These are phyloP conservation scores for Euclidium syriacum DNA, from an alignment of 345 rosid genomes.

Conservation along the genomic window DNA sequence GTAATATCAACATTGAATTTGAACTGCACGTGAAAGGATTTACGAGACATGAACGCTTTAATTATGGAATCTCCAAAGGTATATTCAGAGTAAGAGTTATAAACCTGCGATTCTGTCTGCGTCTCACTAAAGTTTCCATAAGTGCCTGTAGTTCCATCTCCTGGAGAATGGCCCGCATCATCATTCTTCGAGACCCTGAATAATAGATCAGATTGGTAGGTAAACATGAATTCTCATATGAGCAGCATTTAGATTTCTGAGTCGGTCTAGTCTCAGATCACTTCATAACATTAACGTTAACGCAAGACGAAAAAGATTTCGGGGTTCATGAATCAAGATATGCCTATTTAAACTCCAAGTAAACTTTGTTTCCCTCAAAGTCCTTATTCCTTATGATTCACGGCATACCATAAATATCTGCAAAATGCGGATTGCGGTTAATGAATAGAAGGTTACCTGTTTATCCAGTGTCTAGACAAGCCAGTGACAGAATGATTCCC, in stretches of 20 bases:
- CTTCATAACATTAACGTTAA: background rate
- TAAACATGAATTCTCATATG: background rate
- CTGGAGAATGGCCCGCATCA: slow-evolving; percentile 32
- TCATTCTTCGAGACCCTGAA: slow-evolving; percentile 35
- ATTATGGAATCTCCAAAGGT: background rate
- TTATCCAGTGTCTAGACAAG: slow-evolving; percentile 62
- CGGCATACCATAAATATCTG: background rate
- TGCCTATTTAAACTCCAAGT: background rate
- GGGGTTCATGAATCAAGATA: slow-evolving; percentile 3
- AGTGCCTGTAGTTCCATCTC: slow-evolving; percentile 33
- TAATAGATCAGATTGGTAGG: slow-evolving; percentile 12
- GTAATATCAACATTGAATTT: too few relatives aligned
- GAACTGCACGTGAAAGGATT: too few relatives aligned
- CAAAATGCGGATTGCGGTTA: slow-evolving; percentile 9
- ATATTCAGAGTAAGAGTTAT: slow-evolving; percentile 15
- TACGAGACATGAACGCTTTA: background rate
- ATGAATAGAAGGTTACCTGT: slow-evolving; percentile 44
- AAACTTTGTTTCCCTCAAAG: background rate
- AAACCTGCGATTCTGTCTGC: slow-evolving; percentile 97
- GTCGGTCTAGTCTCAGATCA: slow-evolving; percentile 3
- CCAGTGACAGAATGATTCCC: slow-evolving; percentile 55
- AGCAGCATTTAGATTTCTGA: background rate
- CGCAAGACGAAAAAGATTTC: background rate
- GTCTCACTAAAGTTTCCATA: slow-evolving; percentile 85
- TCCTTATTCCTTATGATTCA: background rate